These are phyloP conservation scores for Ophiostoma triangulosporum DNA, from an alignment of 2,329 filamentous ascomycete genomes.

Conservation along the genomic window DNA sequence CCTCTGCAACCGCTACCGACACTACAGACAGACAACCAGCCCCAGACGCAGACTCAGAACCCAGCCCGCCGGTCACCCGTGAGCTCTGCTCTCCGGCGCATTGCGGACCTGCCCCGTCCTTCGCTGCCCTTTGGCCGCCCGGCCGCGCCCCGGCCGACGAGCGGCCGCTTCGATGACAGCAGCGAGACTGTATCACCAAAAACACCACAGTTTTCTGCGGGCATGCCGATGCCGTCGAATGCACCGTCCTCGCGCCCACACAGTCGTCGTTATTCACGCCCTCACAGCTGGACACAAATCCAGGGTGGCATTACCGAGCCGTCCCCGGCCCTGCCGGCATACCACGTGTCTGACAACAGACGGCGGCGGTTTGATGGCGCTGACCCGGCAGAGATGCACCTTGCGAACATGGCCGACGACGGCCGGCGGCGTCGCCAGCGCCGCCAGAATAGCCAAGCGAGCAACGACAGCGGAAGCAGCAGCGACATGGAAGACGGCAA, in stretches of 20 bases:
- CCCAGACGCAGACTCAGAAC: not conserved
- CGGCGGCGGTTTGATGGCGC: constrained; percentile 24
- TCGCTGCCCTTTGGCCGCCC: constrained; percentile 17
- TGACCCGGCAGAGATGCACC: constrained; percentile 35
- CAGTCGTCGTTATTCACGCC: constrained; percentile 12
- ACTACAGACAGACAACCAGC: constrained; percentile 2
- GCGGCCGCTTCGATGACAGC: constrained; percentile 14
- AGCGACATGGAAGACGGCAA: not conserved
- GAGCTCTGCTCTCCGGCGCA: constrained; percentile 16
- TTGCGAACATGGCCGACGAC: constrained; percentile 31
- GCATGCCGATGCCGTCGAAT: constrained; percentile 23
- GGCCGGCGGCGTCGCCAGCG: constrained; percentile 22
- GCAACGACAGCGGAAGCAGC: not conserved
- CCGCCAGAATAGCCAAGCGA: not conserved
- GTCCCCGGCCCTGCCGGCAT: not conserved
- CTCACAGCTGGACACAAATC: not conserved
- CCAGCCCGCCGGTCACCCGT: constrained; percentile 6
- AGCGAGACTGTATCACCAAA: constrained; percentile 28
- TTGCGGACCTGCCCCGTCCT: constrained; percentile 17
- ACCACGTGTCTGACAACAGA: constrained; percentile 9
- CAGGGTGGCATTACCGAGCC: constrained; percentile 1
- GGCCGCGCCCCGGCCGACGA: constrained; percentile 16
- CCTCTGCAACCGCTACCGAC: too few relatives aligned
- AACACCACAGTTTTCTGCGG: constrained; percentile 28
- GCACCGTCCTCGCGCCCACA: not conserved